These are phyloP conservation scores for Starmerella tilneyi DNA, from an alignment of 805 yeast genomes.

Conservation along the genomic window DNA sequence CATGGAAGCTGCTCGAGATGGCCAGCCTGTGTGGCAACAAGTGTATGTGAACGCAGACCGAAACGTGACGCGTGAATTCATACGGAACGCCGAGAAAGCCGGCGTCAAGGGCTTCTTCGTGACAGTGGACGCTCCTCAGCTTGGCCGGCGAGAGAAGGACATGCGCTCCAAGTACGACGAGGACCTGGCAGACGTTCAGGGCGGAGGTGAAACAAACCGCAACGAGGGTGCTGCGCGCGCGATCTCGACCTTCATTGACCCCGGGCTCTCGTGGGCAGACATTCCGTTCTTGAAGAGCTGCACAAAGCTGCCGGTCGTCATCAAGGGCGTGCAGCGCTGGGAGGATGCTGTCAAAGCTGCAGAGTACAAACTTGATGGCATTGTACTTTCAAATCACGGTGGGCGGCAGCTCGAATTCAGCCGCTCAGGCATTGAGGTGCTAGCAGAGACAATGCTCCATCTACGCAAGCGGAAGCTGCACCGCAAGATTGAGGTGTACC, in stretches of 20 bases:
- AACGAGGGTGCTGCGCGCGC: conserved; percentile 80
- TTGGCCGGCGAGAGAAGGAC: conserved; percentile 87
- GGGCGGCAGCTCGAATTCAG: conserved; percentile 81
- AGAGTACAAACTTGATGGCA: conserved; percentile 61
- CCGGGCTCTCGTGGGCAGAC: conserved; percentile 27
- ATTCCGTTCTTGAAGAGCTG: conserved; percentile 4
- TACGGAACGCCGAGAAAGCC: conserved; percentile 59
- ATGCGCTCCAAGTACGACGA: conserved; percentile 54
- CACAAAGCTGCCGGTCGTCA: conserved; percentile 35
- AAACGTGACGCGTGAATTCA: conserved; percentile 46
- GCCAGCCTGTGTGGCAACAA: conserved; percentile 82
- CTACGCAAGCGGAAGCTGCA: conserved; percentile 28
- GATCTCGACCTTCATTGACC: conserved; percentile 76
- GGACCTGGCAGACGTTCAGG: conserved; percentile 40
- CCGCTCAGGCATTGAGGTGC: conserved; percentile 58
- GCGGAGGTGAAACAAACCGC: conserved; percentile 42
- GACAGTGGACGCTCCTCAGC: conserved; percentile 77
- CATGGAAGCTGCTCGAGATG: conserved; percentile 52
- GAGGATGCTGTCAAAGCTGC: conserved; percentile 70
- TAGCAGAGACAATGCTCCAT: conserved; percentile 59
- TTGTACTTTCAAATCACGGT: conserved; percentile 82
- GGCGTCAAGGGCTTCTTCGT: conserved; percentile 77
- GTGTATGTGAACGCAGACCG: conserved; percentile 74
- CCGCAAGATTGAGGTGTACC: conserved; percentile 48
- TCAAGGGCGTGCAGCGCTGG: conserved; percentile 77